Evolutionary conservation across 1,139 yeast genomes (phyloP).

Genomic region (Pichia sp.): DNA sequence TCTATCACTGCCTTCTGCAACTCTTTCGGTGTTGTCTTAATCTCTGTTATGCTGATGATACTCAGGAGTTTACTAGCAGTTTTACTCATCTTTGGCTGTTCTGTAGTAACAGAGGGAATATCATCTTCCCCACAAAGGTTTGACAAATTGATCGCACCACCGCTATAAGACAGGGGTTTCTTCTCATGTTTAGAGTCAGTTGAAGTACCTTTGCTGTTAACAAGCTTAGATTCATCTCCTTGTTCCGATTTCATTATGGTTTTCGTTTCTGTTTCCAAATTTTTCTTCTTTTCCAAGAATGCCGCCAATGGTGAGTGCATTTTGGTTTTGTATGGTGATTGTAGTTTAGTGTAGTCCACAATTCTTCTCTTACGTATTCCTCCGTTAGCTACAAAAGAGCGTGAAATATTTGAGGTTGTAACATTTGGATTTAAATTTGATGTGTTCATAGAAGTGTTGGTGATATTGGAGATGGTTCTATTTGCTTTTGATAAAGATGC

Average conservation of each 20-base stretch:
- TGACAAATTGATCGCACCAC: slow-evolving; percentile 18
- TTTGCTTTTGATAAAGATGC: too few species aligned
- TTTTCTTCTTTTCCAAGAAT: slow-evolving; percentile 24
- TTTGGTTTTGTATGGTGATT: slow-evolving; percentile 56
- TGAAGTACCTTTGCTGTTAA: too few species aligned
- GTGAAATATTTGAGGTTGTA: background rate
- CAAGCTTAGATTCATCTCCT: too few species aligned
- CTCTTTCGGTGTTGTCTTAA: background rate
- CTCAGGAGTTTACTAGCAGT: slow-evolving; percentile 64
- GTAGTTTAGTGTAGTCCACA: slow-evolving; percentile 56
- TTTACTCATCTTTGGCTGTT: slow-evolving; percentile 37
- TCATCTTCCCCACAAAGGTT: slow-evolving; percentile 9
- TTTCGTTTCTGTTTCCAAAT: slow-evolving; percentile 15
- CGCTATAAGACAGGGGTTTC: slow-evolving; percentile 14
- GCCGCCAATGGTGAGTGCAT: slow-evolving; percentile 28
- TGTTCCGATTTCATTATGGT: slow-evolving; percentile 14
- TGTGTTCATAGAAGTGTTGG: background rate
- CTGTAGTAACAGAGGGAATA: background rate
- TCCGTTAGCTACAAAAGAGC: slow-evolving; percentile 3
- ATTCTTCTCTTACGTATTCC: slow-evolving; percentile 40
- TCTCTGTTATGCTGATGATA: slow-evolving; percentile 37
- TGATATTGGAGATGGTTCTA: too few species aligned
- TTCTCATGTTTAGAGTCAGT: too few species aligned
- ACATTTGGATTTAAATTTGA: background rate
- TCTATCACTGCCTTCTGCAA: slow-evolving; percentile 6